These are phyloP conservation scores for Gomphus bonarii DNA, from an alignment of 1,284 basidiomycete species.

Conservation along the genomic window DNA sequence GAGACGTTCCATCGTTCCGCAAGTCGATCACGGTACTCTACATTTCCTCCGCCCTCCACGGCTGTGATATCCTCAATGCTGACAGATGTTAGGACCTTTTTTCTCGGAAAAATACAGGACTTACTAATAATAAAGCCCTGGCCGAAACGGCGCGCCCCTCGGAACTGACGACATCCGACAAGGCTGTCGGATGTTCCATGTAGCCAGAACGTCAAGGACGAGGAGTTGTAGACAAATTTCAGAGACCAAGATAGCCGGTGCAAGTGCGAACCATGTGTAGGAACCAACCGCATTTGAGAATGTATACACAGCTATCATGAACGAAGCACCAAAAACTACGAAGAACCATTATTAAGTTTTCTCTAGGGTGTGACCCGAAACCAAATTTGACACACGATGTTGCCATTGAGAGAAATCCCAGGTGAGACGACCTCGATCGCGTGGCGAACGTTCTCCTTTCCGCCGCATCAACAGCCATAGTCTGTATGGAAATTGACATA, in stretches of 20 bases:
- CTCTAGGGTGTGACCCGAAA: too few relatives aligned
- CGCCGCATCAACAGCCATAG: not conserved
- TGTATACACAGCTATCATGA: not conserved
- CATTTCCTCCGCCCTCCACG: constrained; percentile 1
- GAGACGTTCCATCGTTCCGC: not conserved
- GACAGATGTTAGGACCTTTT: not conserved
- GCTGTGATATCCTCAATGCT: constrained; percentile 10
- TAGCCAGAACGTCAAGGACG: not conserved
- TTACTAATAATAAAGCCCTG: constrained; percentile 6
- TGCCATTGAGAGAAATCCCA: constrained; percentile 6
- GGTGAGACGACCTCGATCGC: not conserved
- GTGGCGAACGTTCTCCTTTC: constrained; percentile 5
- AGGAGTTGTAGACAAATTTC: constrained; percentile 5
- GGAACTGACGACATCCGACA: constrained; percentile 8
- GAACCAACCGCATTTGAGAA: not conserved
- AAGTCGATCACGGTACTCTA: constrained; percentile 3
- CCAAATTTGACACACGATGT: not conserved
- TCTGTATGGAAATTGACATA: constrained; percentile 2
- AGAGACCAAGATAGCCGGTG: not conserved
- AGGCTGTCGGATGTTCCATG: not conserved
- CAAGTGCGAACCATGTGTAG: constrained; percentile 5
- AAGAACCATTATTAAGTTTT: not conserved
- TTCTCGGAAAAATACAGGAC: not conserved
- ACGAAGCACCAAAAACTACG: not conserved
- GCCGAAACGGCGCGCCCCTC: constrained; percentile 1